Evolutionary conservation across 2,329 filamentous ascomycete species (phyloP), one percentile per base, ranked within the genome.

Genomic region (Epichloe sibirici): DNA sequence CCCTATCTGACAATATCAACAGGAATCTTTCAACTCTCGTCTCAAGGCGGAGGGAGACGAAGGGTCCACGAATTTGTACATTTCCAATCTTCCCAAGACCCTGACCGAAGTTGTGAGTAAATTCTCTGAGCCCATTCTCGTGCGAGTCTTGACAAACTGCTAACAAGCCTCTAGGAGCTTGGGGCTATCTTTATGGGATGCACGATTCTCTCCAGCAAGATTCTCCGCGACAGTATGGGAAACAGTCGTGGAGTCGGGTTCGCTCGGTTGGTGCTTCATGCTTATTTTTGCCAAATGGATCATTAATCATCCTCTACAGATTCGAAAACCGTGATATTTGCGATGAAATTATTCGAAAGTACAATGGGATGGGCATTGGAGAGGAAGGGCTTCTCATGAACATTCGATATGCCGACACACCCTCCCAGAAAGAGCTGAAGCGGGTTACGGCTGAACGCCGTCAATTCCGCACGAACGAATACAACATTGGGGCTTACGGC

Each of bases 21-120:
- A 94, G 86, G 93, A 97, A 74, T 97, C 91, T 21, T 96, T 97
- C 73, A 98, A 98, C 70, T 90, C 90, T 59, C 90, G 94, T 61
- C 86, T 98, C 62, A 97, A 98, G 77, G 91, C 93, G 45, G 88
- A 97, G 64, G 86, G 90, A 52, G 91, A 98, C 63, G 87, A 86
- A 50, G 65, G 71, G 43, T 97, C 94, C 46, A 97, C 93, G 58
- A 98, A 98, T 66, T 80, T 98, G 57, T 98, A 98, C 70, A 90
- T 97, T 57, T 98, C 94, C 31, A 98, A 97, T 70, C 79, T 98
- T 45, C 93, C 93, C 38, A 90, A 91, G 70, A 82, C 84, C 57
- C 83, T 95, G 77, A 95, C 88, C 50, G 94, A 98, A 74, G 83
- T 88, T 61, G 90, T 91, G 69, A 66, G 85, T 74, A 48, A 23